phyloP scores from a whole-genome alignment of 2,329 filamentous ascomycete species.

The Tolypocladium guangdongense region DNA sequence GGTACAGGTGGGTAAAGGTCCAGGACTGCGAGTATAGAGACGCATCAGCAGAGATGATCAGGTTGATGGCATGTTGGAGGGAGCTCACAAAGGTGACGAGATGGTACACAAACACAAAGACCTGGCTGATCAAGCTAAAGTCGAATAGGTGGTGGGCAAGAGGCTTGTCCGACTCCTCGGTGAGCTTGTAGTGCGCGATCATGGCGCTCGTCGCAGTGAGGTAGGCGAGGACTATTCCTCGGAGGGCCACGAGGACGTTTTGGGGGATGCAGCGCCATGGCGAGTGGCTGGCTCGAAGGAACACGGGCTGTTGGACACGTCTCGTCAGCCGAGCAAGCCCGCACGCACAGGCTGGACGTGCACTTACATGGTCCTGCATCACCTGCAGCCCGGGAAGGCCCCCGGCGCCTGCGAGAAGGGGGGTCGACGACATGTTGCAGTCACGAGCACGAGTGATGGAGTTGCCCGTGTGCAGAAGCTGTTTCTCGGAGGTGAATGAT shows the following conservation, averaged over 20 bases:
- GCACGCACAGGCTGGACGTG: too few relatives aligned
- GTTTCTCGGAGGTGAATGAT: background rate
- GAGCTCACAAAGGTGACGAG: constrained; percentile 33
- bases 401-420: constrained; percentile 19
- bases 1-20: constrained; percentile 41
- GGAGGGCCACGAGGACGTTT: constrained; percentile 31
- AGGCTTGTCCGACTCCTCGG: constrained; percentile 25
- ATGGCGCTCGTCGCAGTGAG: constrained; percentile 29
- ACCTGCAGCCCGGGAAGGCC: constrained; percentile 19
- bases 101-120: constrained; percentile 34
- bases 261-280: constrained; percentile 37
- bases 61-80: background rate
- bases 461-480: background rate
- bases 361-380: constrained; percentile 24
- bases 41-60: background rate
- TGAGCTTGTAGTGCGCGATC: constrained; percentile 34
- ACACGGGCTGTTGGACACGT: constrained; percentile 30
- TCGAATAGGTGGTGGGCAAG: constrained; percentile 35
- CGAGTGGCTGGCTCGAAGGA: constrained; percentile 39
- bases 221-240: constrained; percentile 31
- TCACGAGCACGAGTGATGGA: background rate
- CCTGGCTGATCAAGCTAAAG: constrained; percentile 34
- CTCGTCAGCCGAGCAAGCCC: constrained; percentile 5
- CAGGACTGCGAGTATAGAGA: constrained; percentile 26
- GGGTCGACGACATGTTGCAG: constrained; percentile 21